Conservation (phyloP, 139 green algal species). For the Chlorella sp. region DNA sequence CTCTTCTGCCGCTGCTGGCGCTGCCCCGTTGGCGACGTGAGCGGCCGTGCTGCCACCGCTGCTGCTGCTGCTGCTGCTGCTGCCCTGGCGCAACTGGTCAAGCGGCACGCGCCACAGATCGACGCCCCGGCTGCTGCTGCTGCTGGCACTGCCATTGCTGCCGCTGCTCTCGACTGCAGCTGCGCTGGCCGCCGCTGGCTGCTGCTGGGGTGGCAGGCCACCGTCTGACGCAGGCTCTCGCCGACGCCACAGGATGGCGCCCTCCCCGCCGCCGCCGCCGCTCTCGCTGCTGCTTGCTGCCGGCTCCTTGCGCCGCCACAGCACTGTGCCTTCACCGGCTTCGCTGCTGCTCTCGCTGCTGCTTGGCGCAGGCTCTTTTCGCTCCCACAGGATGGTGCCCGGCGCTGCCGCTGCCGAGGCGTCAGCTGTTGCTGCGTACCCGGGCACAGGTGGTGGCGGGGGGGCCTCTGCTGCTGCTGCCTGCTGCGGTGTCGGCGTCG, state of each 20-base stretch:
- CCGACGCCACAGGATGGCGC: conserved; percentile 12
- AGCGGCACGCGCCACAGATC: conserved; percentile 23
- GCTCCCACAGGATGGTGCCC: neutral
- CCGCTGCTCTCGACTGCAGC: neutral
- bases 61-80: neutral
- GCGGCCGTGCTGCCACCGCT: neutral
- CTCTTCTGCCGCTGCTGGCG: neutral
- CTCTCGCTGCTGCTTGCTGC: neutral
- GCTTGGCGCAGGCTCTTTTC: neutral
- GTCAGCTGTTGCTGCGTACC: no score
- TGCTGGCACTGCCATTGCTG: neutral
- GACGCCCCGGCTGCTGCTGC: neutral
- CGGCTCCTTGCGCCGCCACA: neutral
- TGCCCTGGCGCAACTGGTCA: neutral
- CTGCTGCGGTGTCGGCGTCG: neutral
- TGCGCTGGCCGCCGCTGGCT: neutral
- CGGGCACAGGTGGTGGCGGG: no score
- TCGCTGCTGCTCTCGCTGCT: neutral
- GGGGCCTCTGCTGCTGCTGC: neutral
- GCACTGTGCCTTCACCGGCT: neutral
- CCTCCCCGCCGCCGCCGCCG: neutral
- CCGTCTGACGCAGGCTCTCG: neutral
- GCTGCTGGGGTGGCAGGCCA: neutral
- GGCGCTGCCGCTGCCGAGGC: neutral
- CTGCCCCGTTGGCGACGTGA: neutral